phyloP scores from a whole-genome alignment of 148 eudicot genomes.

The Vaccinium corymbosum region DNA sequence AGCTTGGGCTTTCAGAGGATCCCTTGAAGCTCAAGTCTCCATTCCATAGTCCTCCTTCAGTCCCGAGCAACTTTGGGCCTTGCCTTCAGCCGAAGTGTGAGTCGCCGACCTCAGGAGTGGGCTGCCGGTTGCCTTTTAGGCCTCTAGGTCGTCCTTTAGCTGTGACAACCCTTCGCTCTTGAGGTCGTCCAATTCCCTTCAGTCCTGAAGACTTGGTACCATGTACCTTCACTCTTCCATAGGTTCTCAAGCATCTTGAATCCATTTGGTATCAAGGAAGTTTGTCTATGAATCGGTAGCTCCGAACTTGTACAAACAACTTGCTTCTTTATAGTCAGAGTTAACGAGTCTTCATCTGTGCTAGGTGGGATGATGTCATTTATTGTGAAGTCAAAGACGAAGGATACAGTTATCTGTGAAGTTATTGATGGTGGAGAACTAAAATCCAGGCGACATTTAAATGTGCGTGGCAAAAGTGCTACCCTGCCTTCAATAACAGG shows the following conservation, averaged over 20 bases:
- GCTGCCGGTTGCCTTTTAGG: too few species aligned
- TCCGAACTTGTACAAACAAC: neutral
- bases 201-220: too few species aligned
- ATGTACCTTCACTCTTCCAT: too few species aligned
- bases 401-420: slow-evolving; percentile 67
- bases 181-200: too few species aligned
- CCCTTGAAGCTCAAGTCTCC: too few species aligned
- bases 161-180: too few species aligned
- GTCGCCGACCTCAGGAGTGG: too few species aligned
- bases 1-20: too few species aligned
- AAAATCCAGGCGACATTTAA: slow-evolving; percentile 85
- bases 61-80: too few species aligned
- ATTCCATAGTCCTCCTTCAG: too few species aligned
- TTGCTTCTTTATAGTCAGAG: neutral
- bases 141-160: too few species aligned
- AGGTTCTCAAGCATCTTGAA: neutral
- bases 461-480: slow-evolving; percentile 97
- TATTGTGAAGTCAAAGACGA: slow-evolving; percentile 75
- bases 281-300: neutral
- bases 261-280: neutral
- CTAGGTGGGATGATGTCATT: slow-evolving; percentile 98
- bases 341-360: slow-evolving; percentile 10
- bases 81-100: too few species aligned
- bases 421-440: slow-evolving; percentile 97
- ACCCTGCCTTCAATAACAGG: slow-evolving; percentile 97